Evolutionary conservation across 352 stramenopile genomes (phyloP), one percentile per base, ranked within the genome.

Genomic region (Discostella stelligera): DNA sequence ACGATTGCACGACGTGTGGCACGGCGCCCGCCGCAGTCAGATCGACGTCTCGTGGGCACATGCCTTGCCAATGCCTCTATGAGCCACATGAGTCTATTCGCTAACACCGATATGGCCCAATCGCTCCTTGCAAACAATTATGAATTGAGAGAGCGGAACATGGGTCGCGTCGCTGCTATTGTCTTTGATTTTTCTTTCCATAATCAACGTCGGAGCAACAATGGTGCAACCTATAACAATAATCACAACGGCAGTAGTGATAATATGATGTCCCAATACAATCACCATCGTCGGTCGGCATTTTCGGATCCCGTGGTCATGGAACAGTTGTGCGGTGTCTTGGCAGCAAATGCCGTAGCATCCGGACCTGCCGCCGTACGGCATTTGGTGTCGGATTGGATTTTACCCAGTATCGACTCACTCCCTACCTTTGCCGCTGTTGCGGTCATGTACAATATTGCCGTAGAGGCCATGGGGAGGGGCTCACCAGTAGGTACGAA

Each of bases 311-410:
- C 69, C 13, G 64, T 85, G 14, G 78, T 77, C 13, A 79, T 90
- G 74, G 86, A 91, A 71, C 80, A 76, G 9, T 73, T 90, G n/a
- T 89, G 84, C 72, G 72, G 77, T 10, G 79, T 83, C 16, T 48
- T 91, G 27, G 81, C 86, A 4, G 77, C 82, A 0, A 91, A 91
- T 77, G 86, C 86, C 13, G 79, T 91, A 39, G 80, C 83, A 4
- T 83, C 71, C 62, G 86, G 86, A 37, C 79, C 86, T 46, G 44
- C 67, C 23, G 74, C 76, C 30, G 61, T 90, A 10, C 18, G 62
- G 18, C 65, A 88, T 62, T 81, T 91, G 49, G 53, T 89, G 16
- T 71, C 66, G 0, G 84, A 90, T 77, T 91, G 86, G 86, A 91
- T 91, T 59, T 77, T 91, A 55, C 86, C 86, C 1, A 79, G 67